phyloP scores from a whole-genome alignment of 1,139 yeast genomes.

The Zygotorulaspora mrakii region DNA sequence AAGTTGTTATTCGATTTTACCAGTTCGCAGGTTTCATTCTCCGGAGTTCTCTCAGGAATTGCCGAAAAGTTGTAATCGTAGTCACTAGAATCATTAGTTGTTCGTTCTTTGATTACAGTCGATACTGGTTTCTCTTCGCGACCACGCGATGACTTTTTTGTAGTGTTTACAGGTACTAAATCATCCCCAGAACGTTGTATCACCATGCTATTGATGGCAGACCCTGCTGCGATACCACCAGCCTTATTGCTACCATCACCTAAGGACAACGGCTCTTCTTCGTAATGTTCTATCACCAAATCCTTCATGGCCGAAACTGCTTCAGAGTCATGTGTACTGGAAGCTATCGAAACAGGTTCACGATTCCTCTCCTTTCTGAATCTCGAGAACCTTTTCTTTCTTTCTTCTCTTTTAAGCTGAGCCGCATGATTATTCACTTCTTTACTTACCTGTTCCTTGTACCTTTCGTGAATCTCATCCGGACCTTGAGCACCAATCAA shows the following conservation, averaged over 20 bases:
- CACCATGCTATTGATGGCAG: not conserved
- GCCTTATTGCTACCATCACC: too few relatives aligned
- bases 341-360: not conserved
- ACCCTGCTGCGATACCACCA: not conserved
- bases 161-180: too few relatives aligned
- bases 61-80: too few relatives aligned
- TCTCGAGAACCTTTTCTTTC: constrained; percentile 29
- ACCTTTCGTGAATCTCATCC: constrained; percentile 33
- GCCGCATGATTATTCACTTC: constrained; percentile 13
- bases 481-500: constrained; percentile 34
- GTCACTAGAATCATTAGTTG: too few relatives aligned
- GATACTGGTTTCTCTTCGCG: too few relatives aligned
- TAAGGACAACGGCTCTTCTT: too few relatives aligned
- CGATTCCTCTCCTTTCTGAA: constrained; percentile 27
- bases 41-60: too few relatives aligned
- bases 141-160: too few relatives aligned
- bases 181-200: not conserved
- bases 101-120: too few relatives aligned
- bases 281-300: not conserved
- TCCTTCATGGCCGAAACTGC: constrained; percentile 1
- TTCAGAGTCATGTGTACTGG: not conserved
- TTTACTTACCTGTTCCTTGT: constrained; percentile 14
- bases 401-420: constrained; percentile 9
- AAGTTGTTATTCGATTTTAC: too few relatives aligned
- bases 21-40: too few relatives aligned